These are phyloP conservation scores for Gomphus bonarii DNA, from an alignment of 1,284 basidiomycete species.

Conservation along the genomic window DNA sequence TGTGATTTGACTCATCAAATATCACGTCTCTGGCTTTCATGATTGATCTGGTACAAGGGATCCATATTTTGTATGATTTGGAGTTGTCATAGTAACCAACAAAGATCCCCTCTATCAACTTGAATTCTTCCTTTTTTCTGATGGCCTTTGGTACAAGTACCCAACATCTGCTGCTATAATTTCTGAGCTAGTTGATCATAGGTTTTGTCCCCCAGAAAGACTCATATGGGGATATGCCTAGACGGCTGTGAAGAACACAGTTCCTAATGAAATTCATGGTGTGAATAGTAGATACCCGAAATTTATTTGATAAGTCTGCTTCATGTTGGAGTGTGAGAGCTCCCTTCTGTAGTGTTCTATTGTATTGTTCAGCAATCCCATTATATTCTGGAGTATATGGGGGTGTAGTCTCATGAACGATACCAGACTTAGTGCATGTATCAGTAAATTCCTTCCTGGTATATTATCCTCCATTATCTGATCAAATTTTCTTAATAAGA, in stretches of 20 bases:
- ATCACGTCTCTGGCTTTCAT: not conserved
- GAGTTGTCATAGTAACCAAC: not conserved
- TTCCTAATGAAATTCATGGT: not conserved
- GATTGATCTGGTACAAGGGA: not conserved
- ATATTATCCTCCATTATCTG: not conserved
- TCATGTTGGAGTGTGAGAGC: too few species aligned
- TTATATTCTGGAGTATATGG: constrained; percentile 27
- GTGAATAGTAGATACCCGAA: not conserved
- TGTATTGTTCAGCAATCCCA: constrained; percentile 20
- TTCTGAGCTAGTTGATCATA: not conserved
- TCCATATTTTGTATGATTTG: not conserved
- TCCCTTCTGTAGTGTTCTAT: constrained; percentile 20
- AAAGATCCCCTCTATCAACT: too few species aligned
- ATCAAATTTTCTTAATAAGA: not conserved
- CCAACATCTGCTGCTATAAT: not conserved
- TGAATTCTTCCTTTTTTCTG: too few species aligned
- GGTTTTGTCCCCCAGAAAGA: not conserved
- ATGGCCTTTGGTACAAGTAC: not conserved
- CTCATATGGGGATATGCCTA: not conserved
- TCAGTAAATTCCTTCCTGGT: constrained; percentile 9
- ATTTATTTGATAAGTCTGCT: too few species aligned
- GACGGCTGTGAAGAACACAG: not conserved
- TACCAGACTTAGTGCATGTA: constrained; percentile 10
- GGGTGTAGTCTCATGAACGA: constrained; percentile 20
- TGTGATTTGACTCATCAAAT: too few species aligned